Conservation (phyloP, 306 rosid species). For the Macrotyloma uniflorum region DNA sequence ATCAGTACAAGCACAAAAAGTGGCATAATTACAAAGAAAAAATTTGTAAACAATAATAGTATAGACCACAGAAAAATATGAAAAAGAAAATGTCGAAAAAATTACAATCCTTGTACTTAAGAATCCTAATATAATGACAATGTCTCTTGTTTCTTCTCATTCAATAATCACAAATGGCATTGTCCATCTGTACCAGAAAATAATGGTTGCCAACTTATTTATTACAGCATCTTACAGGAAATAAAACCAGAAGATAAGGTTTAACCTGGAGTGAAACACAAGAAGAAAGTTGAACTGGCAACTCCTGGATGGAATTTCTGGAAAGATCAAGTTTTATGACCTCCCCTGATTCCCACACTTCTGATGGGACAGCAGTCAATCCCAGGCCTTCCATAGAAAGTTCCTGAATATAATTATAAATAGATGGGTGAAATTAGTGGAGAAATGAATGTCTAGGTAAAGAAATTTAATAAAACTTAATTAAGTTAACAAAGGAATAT, state of each 20-base stretch:
- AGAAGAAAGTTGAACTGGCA: constrained; percentile 85
- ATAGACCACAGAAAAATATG: neutral
- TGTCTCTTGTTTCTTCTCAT: neutral
- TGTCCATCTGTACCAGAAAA: neutral
- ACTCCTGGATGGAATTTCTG: constrained; percentile 79
- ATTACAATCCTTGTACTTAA: neutral
- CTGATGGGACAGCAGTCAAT: constrained; percentile 76
- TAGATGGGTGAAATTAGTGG: constrained; percentile 26
- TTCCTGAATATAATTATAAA: constrained; percentile 61
- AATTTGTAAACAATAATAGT: neutral
- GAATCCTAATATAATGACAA: neutral
- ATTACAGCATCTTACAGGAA: constrained; percentile 15
- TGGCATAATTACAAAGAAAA: constrained; percentile 12
- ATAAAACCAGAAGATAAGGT: constrained; percentile 35
- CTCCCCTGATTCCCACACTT: constrained; percentile 85
- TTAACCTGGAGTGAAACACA: constrained; percentile 73
- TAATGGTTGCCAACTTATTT: constrained; percentile 8
- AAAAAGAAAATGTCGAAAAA: constrained; percentile 18
- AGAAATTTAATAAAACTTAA: constrained; percentile 12
- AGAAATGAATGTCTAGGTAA: constrained; percentile 3
- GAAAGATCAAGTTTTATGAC: constrained; percentile 73
- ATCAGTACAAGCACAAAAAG: constrained; percentile 6
- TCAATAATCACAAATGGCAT: neutral
- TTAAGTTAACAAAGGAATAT: neutral
- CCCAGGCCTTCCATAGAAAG: constrained; percentile 80